Evolutionary conservation across 768 basidiomycete species (phyloP), one percentile per base, ranked within the genome.

Genomic region (Saitozyma podzolica): DNA sequence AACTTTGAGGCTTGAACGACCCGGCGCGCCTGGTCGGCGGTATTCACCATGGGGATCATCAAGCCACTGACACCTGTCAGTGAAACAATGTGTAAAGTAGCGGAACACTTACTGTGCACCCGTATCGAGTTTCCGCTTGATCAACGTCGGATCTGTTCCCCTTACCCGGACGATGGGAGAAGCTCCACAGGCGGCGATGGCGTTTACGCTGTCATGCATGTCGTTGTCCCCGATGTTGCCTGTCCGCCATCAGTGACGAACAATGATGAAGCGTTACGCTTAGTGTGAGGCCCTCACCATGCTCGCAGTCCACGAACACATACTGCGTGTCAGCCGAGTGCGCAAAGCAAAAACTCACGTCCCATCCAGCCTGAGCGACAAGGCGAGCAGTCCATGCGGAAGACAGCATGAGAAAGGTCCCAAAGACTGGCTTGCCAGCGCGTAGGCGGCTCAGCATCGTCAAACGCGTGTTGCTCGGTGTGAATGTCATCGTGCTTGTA

Each of bases 111-210:
- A 72, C 67, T 67, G 68, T 20, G 68, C 70, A 16, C 70, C 70
- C 17, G 65, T 63, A 41, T 72, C 70, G 29, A 72, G 50, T 14
- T 68, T 68, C 1, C 70, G 54, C 59, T 72, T 72, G 58, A 72
- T 59, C 17, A 69, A 52, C n/a, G 45, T 51, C 3, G 54, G 40
- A 2, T 54, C 62, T 6, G 59, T 50, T 6, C 59, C 70, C 7
- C 62, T 43, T 16, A 72, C 54, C 16, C 70, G 43, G 40, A 72
- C 56, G 58, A 69, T 72, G 13, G 70, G 70, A 11, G 50, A 54
- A 52, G 61, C 62, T 3, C 68, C 68, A 6, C 40, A 40, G 11
- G 56, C 52, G 1, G 68, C 42, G 50, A 72, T 69, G 16, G 68
- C 67, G 8, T 40, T 50, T 17, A 72, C 70, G 14, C 50, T 59